Conservation (phyloP, 192 early-diverging fungal genomes). For the Coemansia javaensis region DNA sequence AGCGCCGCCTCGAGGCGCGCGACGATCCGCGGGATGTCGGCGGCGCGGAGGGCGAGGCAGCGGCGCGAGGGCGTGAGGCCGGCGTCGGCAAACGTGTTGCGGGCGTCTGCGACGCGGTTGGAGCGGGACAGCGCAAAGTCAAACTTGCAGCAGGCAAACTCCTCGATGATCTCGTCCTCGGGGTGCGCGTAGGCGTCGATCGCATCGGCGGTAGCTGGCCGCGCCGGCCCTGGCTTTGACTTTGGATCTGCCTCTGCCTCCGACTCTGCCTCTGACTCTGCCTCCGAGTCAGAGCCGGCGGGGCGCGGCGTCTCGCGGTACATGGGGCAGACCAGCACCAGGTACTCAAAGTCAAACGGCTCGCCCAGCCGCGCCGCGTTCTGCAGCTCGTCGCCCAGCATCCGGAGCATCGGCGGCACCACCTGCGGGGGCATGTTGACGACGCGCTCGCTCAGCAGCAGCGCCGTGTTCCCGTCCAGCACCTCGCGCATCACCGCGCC, state of each 20-base stretch:
- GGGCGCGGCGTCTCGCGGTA: constrained; percentile 75
- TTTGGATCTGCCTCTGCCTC: too few species aligned
- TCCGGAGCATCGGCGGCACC: constrained; percentile 83
- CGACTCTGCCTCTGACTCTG: too few species aligned
- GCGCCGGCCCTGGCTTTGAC: constrained; percentile 4
- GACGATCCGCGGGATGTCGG: constrained; percentile 30
- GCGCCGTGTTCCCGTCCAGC: constrained; percentile 50
- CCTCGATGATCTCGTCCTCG: constrained; percentile 88
- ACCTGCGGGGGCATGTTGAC: constrained; percentile 97
- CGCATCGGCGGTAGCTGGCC: background rate
- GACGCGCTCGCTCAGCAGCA: constrained; percentile 82
- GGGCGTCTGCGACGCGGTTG: constrained; percentile 65
- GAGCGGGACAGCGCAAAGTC: constrained; percentile 79
- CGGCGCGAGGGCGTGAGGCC: constrained; percentile 71
- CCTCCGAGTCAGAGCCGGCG: constrained; percentile 31
- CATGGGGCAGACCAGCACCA: constrained; percentile 71
- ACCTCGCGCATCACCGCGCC: constrained; percentile 9
- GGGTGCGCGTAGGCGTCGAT: constrained; percentile 71
- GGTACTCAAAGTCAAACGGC: constrained; percentile 79
- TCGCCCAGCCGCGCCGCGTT: constrained; percentile 65
- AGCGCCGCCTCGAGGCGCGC: constrained; percentile 18
- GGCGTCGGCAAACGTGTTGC: constrained; percentile 77
- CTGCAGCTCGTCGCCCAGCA: constrained; percentile 80
- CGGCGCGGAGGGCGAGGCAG: constrained; percentile 58
- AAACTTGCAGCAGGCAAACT: constrained; percentile 66